A percentile compares a stretch with the other conserved stretches of the same genome.
These are phyloP conservation scores for Anthracocystis walkeri DNA, from an alignment of 1,284 basidiomycete genomes.

Conservation along the genomic window DNA sequence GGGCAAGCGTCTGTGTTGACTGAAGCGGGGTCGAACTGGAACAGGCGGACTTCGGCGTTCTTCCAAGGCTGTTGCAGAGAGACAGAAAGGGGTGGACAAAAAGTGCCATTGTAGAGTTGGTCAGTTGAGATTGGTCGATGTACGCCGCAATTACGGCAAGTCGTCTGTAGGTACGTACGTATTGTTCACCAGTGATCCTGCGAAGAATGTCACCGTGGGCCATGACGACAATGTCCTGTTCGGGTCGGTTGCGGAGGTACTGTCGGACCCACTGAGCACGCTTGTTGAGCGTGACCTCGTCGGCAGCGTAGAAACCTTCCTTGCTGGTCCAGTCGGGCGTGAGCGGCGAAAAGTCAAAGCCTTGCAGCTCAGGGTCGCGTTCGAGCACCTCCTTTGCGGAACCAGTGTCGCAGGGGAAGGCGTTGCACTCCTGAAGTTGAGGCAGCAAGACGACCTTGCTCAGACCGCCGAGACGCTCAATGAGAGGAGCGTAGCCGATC, in stretches of 20 bases:
- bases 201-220: constrained; percentile 69
- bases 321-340: constrained; percentile 68
- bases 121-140: constrained; percentile 1
- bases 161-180: constrained; percentile 31
- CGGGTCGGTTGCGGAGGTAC: constrained; percentile 63
- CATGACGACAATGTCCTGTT: constrained; percentile 65
- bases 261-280: constrained; percentile 68
- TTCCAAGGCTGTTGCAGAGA: constrained; percentile 56
- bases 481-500: constrained; percentile 61
- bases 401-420: constrained; percentile 67
- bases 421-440: constrained; percentile 68
- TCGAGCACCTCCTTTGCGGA: constrained; percentile 62
- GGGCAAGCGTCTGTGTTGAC: constrained; percentile 58
- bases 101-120: no score
- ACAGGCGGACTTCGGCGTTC: constrained; percentile 67
- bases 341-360: constrained; percentile 63
- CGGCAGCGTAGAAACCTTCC: constrained; percentile 65
- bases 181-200: constrained; percentile 54
- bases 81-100: background rate
- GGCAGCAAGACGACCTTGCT: constrained; percentile 60
- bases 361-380: constrained; percentile 57
- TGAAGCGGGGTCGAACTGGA: constrained; percentile 55
- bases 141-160: background rate
- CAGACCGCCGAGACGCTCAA: constrained; percentile 62
- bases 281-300: constrained; percentile 54